Evolutionary conservation across 768 basidiomycete genomes (phyloP).

Genomic region (Collybiopsis luxurians): DNA sequence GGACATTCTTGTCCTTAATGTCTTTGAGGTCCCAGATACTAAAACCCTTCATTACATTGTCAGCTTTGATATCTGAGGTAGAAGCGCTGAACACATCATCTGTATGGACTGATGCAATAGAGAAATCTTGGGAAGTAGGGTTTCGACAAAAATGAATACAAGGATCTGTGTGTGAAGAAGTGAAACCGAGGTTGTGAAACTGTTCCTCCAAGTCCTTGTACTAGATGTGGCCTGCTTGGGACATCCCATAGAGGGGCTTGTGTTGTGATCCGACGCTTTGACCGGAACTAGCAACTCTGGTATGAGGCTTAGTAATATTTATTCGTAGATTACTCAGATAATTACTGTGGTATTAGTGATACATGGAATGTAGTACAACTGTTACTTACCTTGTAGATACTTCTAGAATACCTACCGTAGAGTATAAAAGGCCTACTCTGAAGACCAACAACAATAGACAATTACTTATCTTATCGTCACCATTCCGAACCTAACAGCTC

Average conservation of each 20-base stretch:
- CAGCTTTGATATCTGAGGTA: neutral
- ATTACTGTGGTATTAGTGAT: too few species aligned
- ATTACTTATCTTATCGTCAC: too few species aligned
- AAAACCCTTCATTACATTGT: neutral
- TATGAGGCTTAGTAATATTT: too few species aligned
- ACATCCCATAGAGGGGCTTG: neutral
- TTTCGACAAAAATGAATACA: neutral
- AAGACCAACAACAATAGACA: too few species aligned
- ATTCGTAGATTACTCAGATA: too few species aligned
- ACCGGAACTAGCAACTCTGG: too few species aligned
- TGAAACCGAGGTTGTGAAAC: neutral
- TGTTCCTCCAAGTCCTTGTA: neutral
- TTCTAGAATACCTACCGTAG: too few species aligned
- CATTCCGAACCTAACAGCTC: too few species aligned
- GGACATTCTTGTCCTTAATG: neutral
- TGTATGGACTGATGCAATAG: neutral
- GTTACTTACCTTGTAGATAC: too few species aligned
- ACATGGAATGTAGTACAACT: too few species aligned
- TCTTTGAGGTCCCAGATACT: neutral
- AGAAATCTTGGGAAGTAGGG: neutral
- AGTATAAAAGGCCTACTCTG: too few species aligned
- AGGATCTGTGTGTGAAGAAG: slow-evolving; percentile 3
- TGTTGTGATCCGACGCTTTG: too few species aligned
- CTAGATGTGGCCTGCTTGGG: slow-evolving; percentile 8
- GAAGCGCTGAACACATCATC: neutral